Evolutionary conservation across 2,329 filamentous ascomycete species (phyloP).

Genomic region (Microcyclosporella mali): DNA sequence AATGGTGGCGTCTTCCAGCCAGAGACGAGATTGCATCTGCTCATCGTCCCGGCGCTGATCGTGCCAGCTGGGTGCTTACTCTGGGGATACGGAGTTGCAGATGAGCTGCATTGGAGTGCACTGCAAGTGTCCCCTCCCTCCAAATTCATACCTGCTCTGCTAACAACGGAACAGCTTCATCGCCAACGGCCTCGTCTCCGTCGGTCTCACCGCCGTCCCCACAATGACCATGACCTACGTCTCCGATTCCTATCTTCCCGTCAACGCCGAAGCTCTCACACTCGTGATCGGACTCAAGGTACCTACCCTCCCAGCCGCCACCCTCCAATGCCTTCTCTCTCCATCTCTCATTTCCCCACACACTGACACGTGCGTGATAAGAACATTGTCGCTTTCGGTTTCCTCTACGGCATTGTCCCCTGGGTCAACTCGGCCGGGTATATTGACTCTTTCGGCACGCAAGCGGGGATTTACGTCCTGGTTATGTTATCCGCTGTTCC

Average conservation of each 20-base stretch:
- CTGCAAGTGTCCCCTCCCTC: constrained; percentile 19
- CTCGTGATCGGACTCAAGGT: constrained; percentile 33
- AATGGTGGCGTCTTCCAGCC: constrained; percentile 43
- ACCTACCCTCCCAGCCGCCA: not conserved
- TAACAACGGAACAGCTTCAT: constrained; percentile 30
- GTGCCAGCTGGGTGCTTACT: constrained; percentile 40
- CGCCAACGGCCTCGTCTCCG: constrained; percentile 42
- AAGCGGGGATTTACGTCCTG: constrained; percentile 34
- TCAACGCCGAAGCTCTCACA: constrained; percentile 34
- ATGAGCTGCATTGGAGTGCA: constrained; percentile 38
- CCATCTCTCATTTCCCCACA: not conserved
- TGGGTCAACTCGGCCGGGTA: constrained; percentile 37
- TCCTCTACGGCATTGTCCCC: constrained; percentile 41
- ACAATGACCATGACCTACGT: constrained; percentile 44
- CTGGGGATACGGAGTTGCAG: constrained; percentile 42
- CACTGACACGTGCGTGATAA: not conserved
- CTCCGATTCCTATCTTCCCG: constrained; percentile 33
- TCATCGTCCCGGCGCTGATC: constrained; percentile 37
- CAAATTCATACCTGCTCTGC: not conserved
- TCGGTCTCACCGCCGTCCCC: constrained; percentile 40
- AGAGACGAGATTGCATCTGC: constrained; percentile 39
- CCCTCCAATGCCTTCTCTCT: not conserved
- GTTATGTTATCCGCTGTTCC: constrained; percentile 32
- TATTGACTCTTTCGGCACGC: constrained; percentile 33
- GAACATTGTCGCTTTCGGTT: constrained; percentile 46